Evolutionary conservation across 768 basidiomycete species (phyloP).

Genomic region (Roridomyces roridus): DNA sequence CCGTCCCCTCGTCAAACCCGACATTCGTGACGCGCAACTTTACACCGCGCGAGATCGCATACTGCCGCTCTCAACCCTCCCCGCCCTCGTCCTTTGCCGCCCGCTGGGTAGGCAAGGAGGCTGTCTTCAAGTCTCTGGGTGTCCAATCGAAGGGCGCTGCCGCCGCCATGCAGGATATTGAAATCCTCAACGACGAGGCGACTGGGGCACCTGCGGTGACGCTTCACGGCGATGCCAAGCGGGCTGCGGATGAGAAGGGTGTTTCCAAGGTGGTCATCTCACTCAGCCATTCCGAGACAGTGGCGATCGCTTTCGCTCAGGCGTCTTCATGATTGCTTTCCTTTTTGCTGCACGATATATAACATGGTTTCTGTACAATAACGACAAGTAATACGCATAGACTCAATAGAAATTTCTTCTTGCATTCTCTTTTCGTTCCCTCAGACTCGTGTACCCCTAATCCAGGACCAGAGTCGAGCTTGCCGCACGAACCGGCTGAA

Average conservation of each 20-base stretch:
- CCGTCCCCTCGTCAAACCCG: conserved; percentile 88
- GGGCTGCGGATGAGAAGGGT: conserved; percentile 73
- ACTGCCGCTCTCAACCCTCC: conserved; percentile 88
- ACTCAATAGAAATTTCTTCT: conserved; percentile 4
- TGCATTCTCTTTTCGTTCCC: not conserved
- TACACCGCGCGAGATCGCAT: conserved; percentile 84
- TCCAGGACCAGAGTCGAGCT: too few relatives aligned
- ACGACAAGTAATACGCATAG: not conserved
- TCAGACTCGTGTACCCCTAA: too few relatives aligned
- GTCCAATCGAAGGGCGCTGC: conserved; percentile 90
- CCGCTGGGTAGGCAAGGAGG: conserved; percentile 98
- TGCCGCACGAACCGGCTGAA: too few relatives aligned
- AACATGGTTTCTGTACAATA: too few relatives aligned
- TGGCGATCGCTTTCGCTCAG: conserved; percentile 89
- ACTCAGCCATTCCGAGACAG: conserved; percentile 93
- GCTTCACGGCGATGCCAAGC: conserved; percentile 81
- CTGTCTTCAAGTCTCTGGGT: conserved; percentile 94
- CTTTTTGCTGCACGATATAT: conserved; percentile 11
- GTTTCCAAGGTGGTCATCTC: conserved; percentile 82
- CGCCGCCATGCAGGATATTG: conserved; percentile 97
- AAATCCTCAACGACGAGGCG: conserved; percentile 78
- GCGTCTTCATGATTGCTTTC: conserved; percentile 44
- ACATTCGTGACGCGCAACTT: conserved; percentile 93
- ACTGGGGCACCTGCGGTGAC: conserved; percentile 81
- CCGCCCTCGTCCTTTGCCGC: conserved; percentile 92